A percentile compares a stretch with the other conserved stretches of the same genome.
phyloP scores from a whole-genome alignment of 2,329 filamentous ascomycete species.

The Apiospora sp. region DNA sequence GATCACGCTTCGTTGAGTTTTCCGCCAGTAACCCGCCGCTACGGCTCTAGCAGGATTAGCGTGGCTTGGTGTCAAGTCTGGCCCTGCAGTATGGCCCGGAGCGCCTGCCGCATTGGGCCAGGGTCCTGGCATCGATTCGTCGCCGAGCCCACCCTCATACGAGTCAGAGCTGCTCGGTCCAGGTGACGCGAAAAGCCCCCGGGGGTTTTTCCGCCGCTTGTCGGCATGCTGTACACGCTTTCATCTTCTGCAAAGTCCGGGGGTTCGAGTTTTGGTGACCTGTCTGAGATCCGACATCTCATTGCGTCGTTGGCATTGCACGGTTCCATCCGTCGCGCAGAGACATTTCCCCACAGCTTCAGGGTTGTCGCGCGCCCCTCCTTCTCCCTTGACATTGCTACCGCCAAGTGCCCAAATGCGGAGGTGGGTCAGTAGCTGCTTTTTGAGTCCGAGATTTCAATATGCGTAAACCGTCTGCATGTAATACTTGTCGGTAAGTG shows the following conservation, averaged over 20 bases:
- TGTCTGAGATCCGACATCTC: neutral
- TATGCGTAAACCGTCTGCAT: slow-evolving; percentile 28
- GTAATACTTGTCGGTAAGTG: slow-evolving; percentile 26
- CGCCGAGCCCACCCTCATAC: neutral
- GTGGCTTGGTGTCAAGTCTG: neutral
- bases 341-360: neutral
- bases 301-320: neutral
- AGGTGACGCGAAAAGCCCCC: neutral
- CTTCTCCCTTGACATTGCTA: neutral
- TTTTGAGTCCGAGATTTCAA: neutral
- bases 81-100: neutral
- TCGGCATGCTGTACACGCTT: neutral
- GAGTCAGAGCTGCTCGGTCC: neutral
- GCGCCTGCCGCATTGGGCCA: slow-evolving; percentile 16
- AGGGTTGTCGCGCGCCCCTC: neutral
- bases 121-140: neutral
- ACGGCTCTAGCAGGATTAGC: neutral
- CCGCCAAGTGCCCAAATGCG: neutral
- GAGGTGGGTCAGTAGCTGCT: neutral
- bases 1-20: slow-evolving; percentile 7
- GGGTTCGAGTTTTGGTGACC: neutral
- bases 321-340: neutral
- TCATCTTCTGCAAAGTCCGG: neutral
- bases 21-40: slow-evolving; percentile 25
- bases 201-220: neutral